These are phyloP conservation scores for Aspergillus ochraceoroseus DNA, from an alignment of 2,329 filamentous ascomycete species.

Conservation along the genomic window DNA sequence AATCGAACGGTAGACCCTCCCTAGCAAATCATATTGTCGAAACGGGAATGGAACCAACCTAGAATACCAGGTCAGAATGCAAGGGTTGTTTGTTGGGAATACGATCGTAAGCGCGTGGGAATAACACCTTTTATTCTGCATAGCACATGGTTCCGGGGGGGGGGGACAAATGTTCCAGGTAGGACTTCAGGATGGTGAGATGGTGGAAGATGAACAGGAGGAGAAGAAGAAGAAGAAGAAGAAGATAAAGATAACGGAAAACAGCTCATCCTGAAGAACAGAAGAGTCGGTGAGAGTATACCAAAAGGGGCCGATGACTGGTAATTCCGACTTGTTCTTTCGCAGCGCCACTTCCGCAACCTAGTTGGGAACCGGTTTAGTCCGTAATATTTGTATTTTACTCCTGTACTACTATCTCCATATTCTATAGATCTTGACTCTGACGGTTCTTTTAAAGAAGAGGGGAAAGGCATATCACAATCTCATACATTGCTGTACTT, in stretches of 20 bases:
- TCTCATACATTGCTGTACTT: too few relatives aligned
- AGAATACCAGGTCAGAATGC: not conserved
- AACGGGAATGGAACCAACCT: not conserved
- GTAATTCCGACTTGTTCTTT: too few relatives aligned
- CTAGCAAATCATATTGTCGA: slow-evolving; percentile 8
- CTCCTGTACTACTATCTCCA: too few relatives aligned
- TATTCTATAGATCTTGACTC: too few relatives aligned
- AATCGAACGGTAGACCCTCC: not conserved
- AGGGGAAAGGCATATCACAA: too few relatives aligned
- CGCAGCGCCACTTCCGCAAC: too few relatives aligned
- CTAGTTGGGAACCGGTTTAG: not conserved
- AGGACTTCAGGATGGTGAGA: not conserved
- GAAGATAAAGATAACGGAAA: slow-evolving; percentile 7
- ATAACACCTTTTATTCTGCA: too few relatives aligned
- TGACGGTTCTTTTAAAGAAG: too few relatives aligned
- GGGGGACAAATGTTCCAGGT: not conserved
- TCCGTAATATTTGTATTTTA: slow-evolving; percentile 9
- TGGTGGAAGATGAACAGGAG: not conserved
- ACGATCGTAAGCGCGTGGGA: slow-evolving; percentile 2
- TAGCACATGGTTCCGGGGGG: slow-evolving; percentile 8
- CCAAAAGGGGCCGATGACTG: slow-evolving; percentile 8
- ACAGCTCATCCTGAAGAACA: slow-evolving; percentile 3
- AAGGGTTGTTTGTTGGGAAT: slow-evolving; percentile 1
- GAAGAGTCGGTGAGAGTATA: slow-evolving; percentile 21
- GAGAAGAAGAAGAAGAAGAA: slow-evolving; percentile 1